phyloP scores from a whole-genome alignment of 495 filamentous ascomycete genomes.

The Xanthoparmelia taractica region DNA sequence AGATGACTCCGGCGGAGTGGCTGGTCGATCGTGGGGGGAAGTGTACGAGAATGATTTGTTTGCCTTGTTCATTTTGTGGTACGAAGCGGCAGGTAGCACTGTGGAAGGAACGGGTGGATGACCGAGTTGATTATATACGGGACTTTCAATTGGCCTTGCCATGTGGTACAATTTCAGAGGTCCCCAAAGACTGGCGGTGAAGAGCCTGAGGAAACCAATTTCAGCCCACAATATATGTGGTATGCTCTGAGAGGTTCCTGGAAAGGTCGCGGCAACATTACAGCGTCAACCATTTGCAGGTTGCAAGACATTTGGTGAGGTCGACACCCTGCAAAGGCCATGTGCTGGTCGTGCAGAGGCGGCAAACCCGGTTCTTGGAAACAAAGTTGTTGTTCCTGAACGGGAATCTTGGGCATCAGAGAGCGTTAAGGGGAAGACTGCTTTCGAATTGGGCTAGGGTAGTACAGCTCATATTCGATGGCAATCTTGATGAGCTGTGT shows the following conservation, averaged over 20 bases:
- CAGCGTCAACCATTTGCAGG: neutral
- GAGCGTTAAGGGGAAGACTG: neutral
- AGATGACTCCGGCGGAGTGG: slow-evolving; percentile 1
- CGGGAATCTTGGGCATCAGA: slow-evolving; percentile 1
- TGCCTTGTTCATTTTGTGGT: slow-evolving; percentile 6
- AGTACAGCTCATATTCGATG: neutral
- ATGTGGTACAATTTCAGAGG: neutral
- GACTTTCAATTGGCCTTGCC: slow-evolving; percentile 2
- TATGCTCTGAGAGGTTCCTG: neutral
- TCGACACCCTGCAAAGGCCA: neutral
- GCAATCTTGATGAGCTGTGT: slow-evolving; percentile 2
- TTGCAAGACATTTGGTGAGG: neutral
- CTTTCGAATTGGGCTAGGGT: neutral
- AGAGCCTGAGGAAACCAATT: neutral
- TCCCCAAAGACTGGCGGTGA: neutral
- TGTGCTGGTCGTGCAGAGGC: slow-evolving; percentile 4
- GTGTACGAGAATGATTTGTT: neutral
- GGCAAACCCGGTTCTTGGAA: neutral
- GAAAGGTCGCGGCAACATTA: neutral
- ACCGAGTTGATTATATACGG: slow-evolving; percentile 2
- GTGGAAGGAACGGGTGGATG: slow-evolving; percentile 1
- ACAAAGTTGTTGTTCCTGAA: slow-evolving; percentile 1
- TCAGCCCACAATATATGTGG: slow-evolving; percentile 2
- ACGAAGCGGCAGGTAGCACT: neutral
- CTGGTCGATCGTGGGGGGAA: slow-evolving; percentile 1